Conservation (phyloP, 345 rosid genomes). For the Camelina hispida region DNA sequence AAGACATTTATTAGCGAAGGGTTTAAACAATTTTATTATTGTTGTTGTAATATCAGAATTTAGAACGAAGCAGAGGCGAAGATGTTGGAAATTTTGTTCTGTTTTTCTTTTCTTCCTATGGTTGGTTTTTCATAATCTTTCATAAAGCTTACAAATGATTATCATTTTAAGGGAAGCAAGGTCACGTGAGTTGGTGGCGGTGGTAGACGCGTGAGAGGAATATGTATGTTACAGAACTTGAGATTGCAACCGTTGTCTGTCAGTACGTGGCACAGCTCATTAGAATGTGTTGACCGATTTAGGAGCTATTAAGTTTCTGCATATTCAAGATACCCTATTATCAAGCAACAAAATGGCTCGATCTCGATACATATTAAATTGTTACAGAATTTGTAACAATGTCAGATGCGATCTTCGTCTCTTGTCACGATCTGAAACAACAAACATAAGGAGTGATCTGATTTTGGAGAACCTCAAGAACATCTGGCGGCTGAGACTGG, state of each 20-base stretch:
- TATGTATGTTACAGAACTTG: conserved; percentile 1
- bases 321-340: background rate
- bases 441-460: no score
- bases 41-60: conserved; percentile 16
- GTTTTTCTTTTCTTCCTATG: background rate
- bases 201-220: conserved; percentile 9
- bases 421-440: no score
- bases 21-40: conserved; percentile 21
- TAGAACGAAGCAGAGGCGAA: background rate
- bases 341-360: no score
- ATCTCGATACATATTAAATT: no score
- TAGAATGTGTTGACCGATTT: background rate
- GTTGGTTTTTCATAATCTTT: background rate
- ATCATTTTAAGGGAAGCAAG: background rate
- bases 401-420: no score
- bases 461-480: no score
- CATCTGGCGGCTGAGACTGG: no score
- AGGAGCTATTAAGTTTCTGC: background rate
- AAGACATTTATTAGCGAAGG: conserved; percentile 1
- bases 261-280: background rate
- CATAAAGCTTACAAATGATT: background rate
- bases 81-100: conserved; percentile 22
- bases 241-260: background rate
- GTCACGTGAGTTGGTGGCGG: conserved; percentile 14
- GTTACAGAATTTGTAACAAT: no score